Percentiles rank a stretch among this genome's conserved stretches.
These are phyloP conservation scores for Hirsutella thompsonii DNA, from an alignment of 2,329 filamentous ascomycete species.

Conservation along the genomic window DNA sequence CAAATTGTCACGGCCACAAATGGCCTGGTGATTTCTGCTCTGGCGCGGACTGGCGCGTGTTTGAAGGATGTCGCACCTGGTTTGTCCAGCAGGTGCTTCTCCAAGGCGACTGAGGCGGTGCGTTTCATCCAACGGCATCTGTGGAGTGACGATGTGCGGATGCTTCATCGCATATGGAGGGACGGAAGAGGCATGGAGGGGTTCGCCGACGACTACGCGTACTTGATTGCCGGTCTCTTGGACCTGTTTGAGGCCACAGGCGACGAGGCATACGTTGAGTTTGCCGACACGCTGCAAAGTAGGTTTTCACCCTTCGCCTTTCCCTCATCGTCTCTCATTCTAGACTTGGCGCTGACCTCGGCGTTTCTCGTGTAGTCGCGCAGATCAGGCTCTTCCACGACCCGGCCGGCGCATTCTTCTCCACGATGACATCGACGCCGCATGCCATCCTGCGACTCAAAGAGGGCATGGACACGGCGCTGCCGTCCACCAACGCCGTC, in stretches of 20 bases:
- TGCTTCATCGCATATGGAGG: conserved; percentile 63
- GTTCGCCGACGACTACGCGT: conserved; percentile 93
- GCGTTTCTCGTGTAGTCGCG: conserved; percentile 39
- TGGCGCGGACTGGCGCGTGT: conserved; percentile 63
- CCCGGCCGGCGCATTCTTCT: conserved; percentile 57
- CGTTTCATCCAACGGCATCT: conserved; percentile 60
- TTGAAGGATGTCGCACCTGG: conserved; percentile 47
- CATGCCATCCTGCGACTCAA: conserved; percentile 79
- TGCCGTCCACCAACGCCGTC: conserved; percentile 81
- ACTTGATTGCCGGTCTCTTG: conserved; percentile 69
- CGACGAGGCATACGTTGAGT: conserved; percentile 61
- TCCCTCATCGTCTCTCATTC: background rate
- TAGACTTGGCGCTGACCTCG: background rate
- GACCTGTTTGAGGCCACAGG: conserved; percentile 76
- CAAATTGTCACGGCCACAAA: conserved; percentile 86
- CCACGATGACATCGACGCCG: conserved; percentile 46
- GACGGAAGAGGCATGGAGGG: conserved; percentile 52
- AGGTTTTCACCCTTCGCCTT: conserved; percentile 13
- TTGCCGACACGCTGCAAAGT: conserved; percentile 73
- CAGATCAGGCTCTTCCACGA: conserved; percentile 76
- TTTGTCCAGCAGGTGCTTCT: conserved; percentile 46
- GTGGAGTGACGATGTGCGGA: conserved; percentile 50
- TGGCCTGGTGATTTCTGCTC: conserved; percentile 69
- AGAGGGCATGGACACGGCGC: conserved; percentile 85
- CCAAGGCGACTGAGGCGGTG: conserved; percentile 55